phyloP scores from a whole-genome alignment of 306 rosid genomes.

The Trifolium subterraneum region DNA sequence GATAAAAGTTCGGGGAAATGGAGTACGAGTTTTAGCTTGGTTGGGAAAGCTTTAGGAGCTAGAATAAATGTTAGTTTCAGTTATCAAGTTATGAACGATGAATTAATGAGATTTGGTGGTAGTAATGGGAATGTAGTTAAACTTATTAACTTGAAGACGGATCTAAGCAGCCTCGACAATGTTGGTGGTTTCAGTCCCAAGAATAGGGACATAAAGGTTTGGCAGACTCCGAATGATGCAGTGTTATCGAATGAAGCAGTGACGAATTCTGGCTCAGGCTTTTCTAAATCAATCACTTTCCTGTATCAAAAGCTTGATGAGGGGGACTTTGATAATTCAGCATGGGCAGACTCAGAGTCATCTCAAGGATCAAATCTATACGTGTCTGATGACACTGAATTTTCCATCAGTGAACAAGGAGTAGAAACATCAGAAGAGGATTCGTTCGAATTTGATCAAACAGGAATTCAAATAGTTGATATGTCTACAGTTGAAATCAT shows the following conservation, averaged over 20 bases:
- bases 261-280: slow-evolving; percentile 55
- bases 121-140: slow-evolving; percentile 45
- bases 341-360: slow-evolving; percentile 36
- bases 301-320: slow-evolving; percentile 69
- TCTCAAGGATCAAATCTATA: slow-evolving; percentile 51
- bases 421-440: slow-evolving; percentile 57
- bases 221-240: slow-evolving; percentile 29
- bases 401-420: slow-evolving; percentile 63
- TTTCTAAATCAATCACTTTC: slow-evolving; percentile 65
- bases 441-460: slow-evolving; percentile 49
- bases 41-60: slow-evolving; percentile 78
- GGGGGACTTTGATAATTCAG: slow-evolving; percentile 45
- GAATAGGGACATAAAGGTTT: slow-evolving; percentile 36
- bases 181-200: slow-evolving; percentile 34
- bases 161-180: slow-evolving; percentile 43
- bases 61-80: slow-evolving; percentile 73
- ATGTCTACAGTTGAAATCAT: slow-evolving; percentile 54
- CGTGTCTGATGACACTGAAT: slow-evolving; percentile 52
- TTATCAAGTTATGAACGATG: slow-evolving; percentile 57
- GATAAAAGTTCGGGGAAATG: slow-evolving; percentile 68
- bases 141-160: slow-evolving; percentile 39
- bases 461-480: slow-evolving; percentile 42
- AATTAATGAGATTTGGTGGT: slow-evolving; percentile 48
- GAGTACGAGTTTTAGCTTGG: slow-evolving; percentile 74
- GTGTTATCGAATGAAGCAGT: slow-evolving; percentile 47